Evolutionary conservation across 148 eudicot genomes (phyloP).

Genomic region (Persicaria maculosa): DNA sequence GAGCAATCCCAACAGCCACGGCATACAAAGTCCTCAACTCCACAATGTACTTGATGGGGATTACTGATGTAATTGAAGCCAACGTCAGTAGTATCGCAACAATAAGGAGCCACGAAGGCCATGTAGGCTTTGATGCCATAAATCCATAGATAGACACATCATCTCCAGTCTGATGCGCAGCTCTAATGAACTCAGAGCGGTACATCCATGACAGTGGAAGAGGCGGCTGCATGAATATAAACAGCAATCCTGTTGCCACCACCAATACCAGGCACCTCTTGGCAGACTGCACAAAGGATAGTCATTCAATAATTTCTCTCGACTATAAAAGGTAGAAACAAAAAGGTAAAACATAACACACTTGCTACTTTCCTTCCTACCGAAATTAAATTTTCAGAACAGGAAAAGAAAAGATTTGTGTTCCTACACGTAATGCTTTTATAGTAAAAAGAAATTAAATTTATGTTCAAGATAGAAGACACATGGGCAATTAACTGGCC

Average conservation of each 20-base stretch:
- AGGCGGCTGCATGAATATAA: constrained; percentile 88
- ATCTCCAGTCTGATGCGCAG: constrained; percentile 84
- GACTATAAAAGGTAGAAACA: background rate
- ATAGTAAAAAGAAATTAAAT: too few relatives aligned
- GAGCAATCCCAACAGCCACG: constrained; percentile 73
- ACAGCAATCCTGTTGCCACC: constrained; percentile 69
- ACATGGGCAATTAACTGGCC: background rate
- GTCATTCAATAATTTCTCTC: background rate
- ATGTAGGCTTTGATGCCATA: constrained; percentile 79
- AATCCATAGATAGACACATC: constrained; percentile 91
- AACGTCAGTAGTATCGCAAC: constrained; percentile 76
- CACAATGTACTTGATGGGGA: constrained; percentile 84
- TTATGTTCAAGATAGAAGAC: background rate
- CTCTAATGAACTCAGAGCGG: constrained; percentile 73
- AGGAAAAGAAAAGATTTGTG: background rate
- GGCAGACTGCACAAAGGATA: constrained; percentile 50
- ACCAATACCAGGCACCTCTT: constrained; percentile 86
- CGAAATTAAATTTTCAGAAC: background rate
- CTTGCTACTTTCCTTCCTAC: background rate
- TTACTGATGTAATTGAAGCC: constrained; percentile 77
- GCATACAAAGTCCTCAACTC: constrained; percentile 74
- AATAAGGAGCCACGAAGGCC: constrained; percentile 99
- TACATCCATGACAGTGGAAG: constrained; percentile 70
- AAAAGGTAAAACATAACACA: background rate
- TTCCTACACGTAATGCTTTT: background rate